A percentile compares a stretch with the other conserved stretches of the same genome.
These are phyloP conservation scores for Morella rubra DNA, from an alignment of 306 rosid genomes.

Conservation along the genomic window DNA sequence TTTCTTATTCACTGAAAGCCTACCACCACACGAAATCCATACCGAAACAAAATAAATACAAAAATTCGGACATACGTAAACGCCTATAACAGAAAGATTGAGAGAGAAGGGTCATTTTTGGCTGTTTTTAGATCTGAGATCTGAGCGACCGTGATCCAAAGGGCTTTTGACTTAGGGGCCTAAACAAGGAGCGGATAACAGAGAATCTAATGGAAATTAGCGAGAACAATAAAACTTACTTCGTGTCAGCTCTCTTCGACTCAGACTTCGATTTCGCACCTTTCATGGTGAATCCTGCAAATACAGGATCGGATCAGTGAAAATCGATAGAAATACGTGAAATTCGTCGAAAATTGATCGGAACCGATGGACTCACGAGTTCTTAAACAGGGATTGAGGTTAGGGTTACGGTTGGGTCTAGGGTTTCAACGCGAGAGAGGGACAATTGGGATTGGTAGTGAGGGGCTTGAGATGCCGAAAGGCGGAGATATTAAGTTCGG, in stretches of 20 bases:
- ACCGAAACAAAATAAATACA: background rate
- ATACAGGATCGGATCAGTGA: slow-evolving; percentile 23
- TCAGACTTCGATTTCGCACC: slow-evolving; percentile 66
- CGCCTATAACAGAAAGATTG: background rate
- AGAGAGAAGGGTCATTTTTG: background rate
- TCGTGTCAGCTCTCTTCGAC: slow-evolving; percentile 63
- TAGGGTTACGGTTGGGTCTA: slow-evolving; percentile 24
- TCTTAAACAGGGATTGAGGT: slow-evolving; percentile 13
- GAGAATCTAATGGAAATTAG: background rate
- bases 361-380: slow-evolving; percentile 24
- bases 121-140: slow-evolving; percentile 41
- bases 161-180: background rate
- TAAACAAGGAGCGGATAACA: background rate
- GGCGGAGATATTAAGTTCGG: slow-evolving; percentile 43
- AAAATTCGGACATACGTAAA: background rate
- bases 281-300: slow-evolving; percentile 70
- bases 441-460: slow-evolving; percentile 4
- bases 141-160: background rate
- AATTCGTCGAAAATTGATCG: background rate
- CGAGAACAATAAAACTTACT: slow-evolving; percentile 45
- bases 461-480: slow-evolving; percentile 24
- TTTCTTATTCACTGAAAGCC: slow-evolving; percentile 80
- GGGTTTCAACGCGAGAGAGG: slow-evolving; percentile 38
- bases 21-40: slow-evolving; percentile 10
- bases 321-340: slow-evolving; percentile 1